These are phyloP conservation scores for Schizosaccharomyces lindneri DNA, from an alignment of 805 yeast genomes.

Conservation along the genomic window DNA sequence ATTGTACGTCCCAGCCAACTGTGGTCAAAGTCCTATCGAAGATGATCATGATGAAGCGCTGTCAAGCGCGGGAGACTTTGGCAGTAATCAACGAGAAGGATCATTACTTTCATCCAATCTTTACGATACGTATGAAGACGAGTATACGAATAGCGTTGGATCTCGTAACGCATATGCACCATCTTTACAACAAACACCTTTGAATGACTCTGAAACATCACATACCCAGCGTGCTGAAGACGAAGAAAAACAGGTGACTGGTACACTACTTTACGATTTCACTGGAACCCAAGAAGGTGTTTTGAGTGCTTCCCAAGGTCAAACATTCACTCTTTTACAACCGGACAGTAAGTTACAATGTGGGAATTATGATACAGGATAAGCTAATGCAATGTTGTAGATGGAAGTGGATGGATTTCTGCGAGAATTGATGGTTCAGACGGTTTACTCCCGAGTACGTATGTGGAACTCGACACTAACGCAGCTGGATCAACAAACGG, in stretches of 20 bases:
- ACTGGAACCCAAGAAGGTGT: slow-evolving; percentile 56
- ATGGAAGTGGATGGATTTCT: slow-evolving; percentile 82
- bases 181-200: not conserved
- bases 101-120: not conserved
- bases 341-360: slow-evolving; percentile 20
- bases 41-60: not conserved
- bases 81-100: not conserved
- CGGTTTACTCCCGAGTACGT: slow-evolving; percentile 74
- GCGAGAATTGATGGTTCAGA: slow-evolving; percentile 26
- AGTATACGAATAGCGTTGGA: not conserved
- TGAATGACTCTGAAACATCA: not conserved
- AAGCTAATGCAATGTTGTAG: slow-evolving; percentile 10
- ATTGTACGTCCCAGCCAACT: slow-evolving; percentile 23
- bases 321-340: slow-evolving; percentile 29
- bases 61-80: slow-evolving; percentile 1
- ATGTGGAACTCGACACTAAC: slow-evolving; percentile 36
- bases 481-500: slow-evolving; percentile 9
- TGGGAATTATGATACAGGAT: not conserved
- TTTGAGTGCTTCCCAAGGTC: slow-evolving; percentile 34
- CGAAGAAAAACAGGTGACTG: slow-evolving; percentile 21
- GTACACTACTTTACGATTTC: slow-evolving; percentile 27
- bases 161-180: not conserved
- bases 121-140: not conserved
- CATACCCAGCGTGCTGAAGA: not conserved
- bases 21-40: slow-evolving; percentile 6